phyloP scores from a whole-genome alignment of 257 asterid species.

The Solanum etuberosum region DNA sequence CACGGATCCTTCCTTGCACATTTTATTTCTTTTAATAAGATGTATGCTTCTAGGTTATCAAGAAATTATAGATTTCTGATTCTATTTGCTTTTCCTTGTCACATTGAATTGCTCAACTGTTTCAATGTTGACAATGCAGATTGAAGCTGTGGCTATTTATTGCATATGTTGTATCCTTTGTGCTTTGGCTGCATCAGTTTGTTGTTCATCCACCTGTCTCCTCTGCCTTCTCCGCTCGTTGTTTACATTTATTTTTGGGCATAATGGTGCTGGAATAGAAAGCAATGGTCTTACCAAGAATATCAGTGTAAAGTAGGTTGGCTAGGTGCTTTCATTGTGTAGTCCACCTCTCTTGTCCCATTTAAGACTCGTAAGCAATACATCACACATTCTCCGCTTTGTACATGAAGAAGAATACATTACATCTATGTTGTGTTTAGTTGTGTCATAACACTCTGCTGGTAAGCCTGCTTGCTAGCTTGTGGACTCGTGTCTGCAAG shows the following conservation, averaged over 20 bases:
- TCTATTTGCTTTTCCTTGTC: not conserved
- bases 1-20: not conserved
- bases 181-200: conserved; percentile 86
- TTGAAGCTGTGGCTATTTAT: conserved; percentile 91
- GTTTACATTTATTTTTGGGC: not conserved
- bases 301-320: not conserved
- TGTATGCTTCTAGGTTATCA: not conserved
- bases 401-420: not conserved
- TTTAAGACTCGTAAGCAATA: not conserved
- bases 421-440: not conserved
- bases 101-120: not conserved
- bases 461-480: not conserved
- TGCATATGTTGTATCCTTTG: conserved; percentile 84
- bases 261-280: not conserved
- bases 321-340: not conserved
- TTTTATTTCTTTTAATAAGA: not conserved
- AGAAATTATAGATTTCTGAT: not conserved
- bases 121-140: conserved; percentile 32
- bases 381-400: not conserved
- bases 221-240: not conserved
- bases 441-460: not conserved
- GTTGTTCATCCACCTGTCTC: too few relatives aligned
- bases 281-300: not conserved
- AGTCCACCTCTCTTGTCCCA: not conserved
- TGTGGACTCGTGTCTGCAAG: not conserved